Evolutionary conservation across 352 stramenopile genomes (phyloP), one percentile per base, ranked within the genome.

Genomic region (Pythium periplocum): DNA sequence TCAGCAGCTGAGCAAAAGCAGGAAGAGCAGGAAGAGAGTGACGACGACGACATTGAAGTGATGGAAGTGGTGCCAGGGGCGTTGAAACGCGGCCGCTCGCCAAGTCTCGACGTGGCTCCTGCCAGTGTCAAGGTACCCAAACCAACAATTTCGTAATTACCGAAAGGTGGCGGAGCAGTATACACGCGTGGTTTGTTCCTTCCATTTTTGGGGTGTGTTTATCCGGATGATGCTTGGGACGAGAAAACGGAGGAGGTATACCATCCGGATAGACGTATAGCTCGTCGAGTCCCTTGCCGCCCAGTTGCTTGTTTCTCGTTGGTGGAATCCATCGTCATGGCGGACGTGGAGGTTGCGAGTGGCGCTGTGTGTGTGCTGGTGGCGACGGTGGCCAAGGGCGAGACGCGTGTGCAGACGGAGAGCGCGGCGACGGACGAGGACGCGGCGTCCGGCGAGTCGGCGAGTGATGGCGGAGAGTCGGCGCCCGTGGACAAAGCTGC

Each of bases 31-130:
- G 64, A 66, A 5, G 62, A 68, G 32, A 59, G 75, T 11, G 67
- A 64, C 6, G 60, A 73, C 31, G 66, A 78, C 9, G 61, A 66
- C 37, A 62, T 73, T 55, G 70, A 79, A 42, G 11, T 79, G 36
- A 9, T 79, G 34, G 63, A 71, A 1, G 34, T 10, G 17, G 38
- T 41, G 2, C 52, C 51, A 6, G 6, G 6, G 33, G 38, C 43
- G 26, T 30, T 48, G 43, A 48, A 48, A 30, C 43, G 43, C 17
- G 43, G 43, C 17, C 43, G 43, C 43, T 48, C 43, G 9, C 9
- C 9, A 48, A 48, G 43, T 48, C 9, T 31, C 9, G 43, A 26
- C 17, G 17, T 26, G 17, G 17, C 17, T 26, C 17, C 17, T 26
- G 17, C 17, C 17, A 26, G 17, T 26, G 17, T 26, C 17, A 26